phyloP scores from a whole-genome alignment of 2,329 filamentous ascomycete genomes.

The Talaromyces sp. region DNA sequence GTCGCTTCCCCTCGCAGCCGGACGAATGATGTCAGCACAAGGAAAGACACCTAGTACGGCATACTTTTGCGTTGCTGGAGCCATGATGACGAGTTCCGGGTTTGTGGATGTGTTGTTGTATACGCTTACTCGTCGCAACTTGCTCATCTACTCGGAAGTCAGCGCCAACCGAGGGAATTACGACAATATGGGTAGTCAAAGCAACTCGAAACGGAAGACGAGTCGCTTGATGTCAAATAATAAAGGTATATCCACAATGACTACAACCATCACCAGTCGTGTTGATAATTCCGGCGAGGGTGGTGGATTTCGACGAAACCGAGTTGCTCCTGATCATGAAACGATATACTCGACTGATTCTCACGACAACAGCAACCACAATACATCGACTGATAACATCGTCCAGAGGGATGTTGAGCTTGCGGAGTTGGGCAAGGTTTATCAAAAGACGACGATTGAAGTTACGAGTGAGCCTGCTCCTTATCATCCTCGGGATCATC shows the following conservation, averaged over 20 bases:
- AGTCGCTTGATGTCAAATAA: neutral
- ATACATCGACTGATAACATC: slow-evolving; percentile 45
- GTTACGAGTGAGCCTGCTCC: slow-evolving; percentile 30
- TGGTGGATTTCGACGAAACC: slow-evolving; percentile 11
- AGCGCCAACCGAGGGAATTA: slow-evolving; percentile 28
- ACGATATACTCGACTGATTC: slow-evolving; percentile 29
- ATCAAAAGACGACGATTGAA: slow-evolving; percentile 47
- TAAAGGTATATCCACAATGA: slow-evolving; percentile 23
- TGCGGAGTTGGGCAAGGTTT: slow-evolving; percentile 40
- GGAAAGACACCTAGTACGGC: slow-evolving; percentile 36
- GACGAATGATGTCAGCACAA: slow-evolving; percentile 44
- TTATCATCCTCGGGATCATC: neutral
- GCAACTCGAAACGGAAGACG: neutral
- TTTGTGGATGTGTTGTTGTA: slow-evolving; percentile 61
- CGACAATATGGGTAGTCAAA: slow-evolving; percentile 13
- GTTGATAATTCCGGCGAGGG: slow-evolving; percentile 26
- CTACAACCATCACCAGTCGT: slow-evolving; percentile 31
- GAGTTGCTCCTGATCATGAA: slow-evolving; percentile 29
- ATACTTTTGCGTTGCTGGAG: slow-evolving; percentile 54
- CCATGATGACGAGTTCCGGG: slow-evolving; percentile 59
- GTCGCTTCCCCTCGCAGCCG: slow-evolving; percentile 62
- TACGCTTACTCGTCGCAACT: slow-evolving; percentile 56
- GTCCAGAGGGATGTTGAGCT: slow-evolving; percentile 36
- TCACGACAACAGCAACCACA: neutral
- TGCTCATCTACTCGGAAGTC: slow-evolving; percentile 53